Percentiles rank a stretch among this genome's conserved stretches.
These are phyloP conservation scores for Venturiaceae sp. DNA, from an alignment of 2,329 filamentous ascomycete species.

Conservation along the genomic window DNA sequence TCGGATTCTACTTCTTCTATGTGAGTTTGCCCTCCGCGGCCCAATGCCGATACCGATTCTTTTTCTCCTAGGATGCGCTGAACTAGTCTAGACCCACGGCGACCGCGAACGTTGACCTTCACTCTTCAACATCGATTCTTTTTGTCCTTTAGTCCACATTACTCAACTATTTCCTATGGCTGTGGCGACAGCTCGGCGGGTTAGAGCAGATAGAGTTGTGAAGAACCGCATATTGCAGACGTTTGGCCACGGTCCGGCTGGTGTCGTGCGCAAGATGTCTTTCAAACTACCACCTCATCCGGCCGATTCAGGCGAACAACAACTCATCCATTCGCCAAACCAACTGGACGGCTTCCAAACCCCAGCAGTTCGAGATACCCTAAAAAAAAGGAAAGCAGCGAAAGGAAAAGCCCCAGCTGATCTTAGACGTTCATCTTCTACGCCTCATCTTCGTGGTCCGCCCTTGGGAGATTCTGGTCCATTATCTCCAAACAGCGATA, in stretches of 20 bases:
- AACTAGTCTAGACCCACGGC: slow-evolving; percentile 6
- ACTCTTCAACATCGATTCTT: not conserved
- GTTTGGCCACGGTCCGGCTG: not conserved
- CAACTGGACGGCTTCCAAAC: not conserved
- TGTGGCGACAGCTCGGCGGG: slow-evolving; percentile 1
- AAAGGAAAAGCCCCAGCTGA: slow-evolving; percentile 28
- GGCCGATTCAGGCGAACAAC: not conserved
- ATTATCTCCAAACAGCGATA: slow-evolving; percentile 45
- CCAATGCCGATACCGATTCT: not conserved
- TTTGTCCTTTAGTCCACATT: not conserved
- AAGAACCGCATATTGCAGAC: not conserved
- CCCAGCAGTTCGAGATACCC: not conserved
- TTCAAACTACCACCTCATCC: slow-evolving; percentile 2
- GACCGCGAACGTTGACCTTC: slow-evolving; percentile 2
- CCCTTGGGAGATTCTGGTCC: slow-evolving; percentile 26
- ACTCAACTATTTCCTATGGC: slow-evolving; percentile 4
- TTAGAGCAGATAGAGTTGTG: slow-evolving; percentile 5
- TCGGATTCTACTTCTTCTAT: not conserved
- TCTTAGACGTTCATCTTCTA: slow-evolving; percentile 34
- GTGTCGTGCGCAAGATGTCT: slow-evolving; percentile 1
- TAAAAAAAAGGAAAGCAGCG: slow-evolving; percentile 27
- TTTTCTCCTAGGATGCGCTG: not conserved
- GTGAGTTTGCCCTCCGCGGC: not conserved
- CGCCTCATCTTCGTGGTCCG: slow-evolving; percentile 36
- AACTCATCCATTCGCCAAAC: not conserved